Base-by-base conservation (phyloP, 345 rosid species). In the Eucalyptus curtisii region DNA sequence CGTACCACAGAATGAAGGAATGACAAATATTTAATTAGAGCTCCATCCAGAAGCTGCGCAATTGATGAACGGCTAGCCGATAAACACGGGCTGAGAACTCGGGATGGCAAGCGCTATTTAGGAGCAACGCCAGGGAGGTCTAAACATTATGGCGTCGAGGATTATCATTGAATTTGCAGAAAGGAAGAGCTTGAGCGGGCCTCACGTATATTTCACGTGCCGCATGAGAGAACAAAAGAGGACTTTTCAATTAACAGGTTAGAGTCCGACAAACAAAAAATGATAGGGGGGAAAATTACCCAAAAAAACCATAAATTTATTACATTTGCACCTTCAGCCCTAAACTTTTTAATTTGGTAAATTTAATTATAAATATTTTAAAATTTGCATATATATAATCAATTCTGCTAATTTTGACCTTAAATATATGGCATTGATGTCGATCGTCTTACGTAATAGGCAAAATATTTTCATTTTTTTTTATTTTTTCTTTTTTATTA, bases 401-500 rank as follows among this genome's bases (percentile, higher is more conserved):
- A 2, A 55, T 55, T 22, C 27, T 1, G 3, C 6, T 24, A 55
- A 24, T 55, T 55, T 55, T 55, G 12, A 13, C 12, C 0, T 2
- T 1, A 55, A 55, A 55, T 55, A 4, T 24, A 5, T 24, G 6
- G 1, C 30, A 22, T 55, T 55, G 61, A 24, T 52, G 25, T 52
- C 10, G 10, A 19, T 4, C 4, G 4, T 7, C 55, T 52, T 52
- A 52, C 1, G 55, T 19, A 52, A 52, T 0, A 52, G 4, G 10
- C 24, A 52, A 52, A 52, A 7, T 52, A 20, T 52, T 52, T 52
- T 19, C 24, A 52, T 50, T 50, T 52, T 52, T 49, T 7, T 49
- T 49, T 14, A 5, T 15, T 50, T 52, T 52, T 19, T 10, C 24
- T 17, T 55, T 55, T 55, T 55, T 2, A 55, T 22, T 55, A 22